Conservation (phyloP, 768 basidiomycete genomes). For the Tulasnella sp. region DNA sequence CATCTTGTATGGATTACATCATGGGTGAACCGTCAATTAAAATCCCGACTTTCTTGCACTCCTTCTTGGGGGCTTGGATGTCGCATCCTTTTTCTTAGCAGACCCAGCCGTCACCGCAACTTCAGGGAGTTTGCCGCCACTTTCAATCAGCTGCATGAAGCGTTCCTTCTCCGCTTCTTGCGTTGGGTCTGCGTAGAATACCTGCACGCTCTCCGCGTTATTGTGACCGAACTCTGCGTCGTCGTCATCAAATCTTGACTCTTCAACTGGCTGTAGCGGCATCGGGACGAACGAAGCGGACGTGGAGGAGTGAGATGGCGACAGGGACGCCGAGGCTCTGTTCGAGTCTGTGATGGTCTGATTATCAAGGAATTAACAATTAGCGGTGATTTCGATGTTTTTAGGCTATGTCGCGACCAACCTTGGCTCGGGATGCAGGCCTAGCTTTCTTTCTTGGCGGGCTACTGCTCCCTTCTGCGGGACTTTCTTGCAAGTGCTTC, state of each 20-base stretch:
- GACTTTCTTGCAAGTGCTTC: slow-evolving; percentile 43
- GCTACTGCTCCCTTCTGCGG: slow-evolving; percentile 27
- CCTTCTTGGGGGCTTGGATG: too few relatives aligned
- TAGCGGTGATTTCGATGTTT: slow-evolving; percentile 1
- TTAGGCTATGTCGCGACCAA: slow-evolving; percentile 18
- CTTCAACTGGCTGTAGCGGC: slow-evolving; percentile 1
- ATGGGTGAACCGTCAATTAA: too few relatives aligned
- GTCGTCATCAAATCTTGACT: slow-evolving; percentile 2
- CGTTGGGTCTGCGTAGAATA: slow-evolving; percentile 59
- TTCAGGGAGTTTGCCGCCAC: not conserved
- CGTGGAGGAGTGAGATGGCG: not conserved
- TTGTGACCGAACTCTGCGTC: slow-evolving; percentile 3
- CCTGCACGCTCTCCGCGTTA: slow-evolving; percentile 34
- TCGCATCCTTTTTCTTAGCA: too few relatives aligned
- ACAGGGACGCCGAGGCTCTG: slow-evolving; percentile 27
- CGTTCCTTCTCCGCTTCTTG: slow-evolving; percentile 48
- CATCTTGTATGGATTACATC: too few relatives aligned
- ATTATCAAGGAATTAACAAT: not conserved
- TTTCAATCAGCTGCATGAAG: slow-evolving; percentile 42
- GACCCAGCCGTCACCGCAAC: not conserved
- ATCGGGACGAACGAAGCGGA: slow-evolving; percentile 1
- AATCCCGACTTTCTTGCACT: too few relatives aligned
- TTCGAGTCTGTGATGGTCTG: not conserved
- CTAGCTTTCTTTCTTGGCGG: slow-evolving; percentile 23
- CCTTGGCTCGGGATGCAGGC: slow-evolving; percentile 32